Conservation (phyloP, 2,329 filamentous ascomycete species). For the Chaetomium olivaceum region DNA sequence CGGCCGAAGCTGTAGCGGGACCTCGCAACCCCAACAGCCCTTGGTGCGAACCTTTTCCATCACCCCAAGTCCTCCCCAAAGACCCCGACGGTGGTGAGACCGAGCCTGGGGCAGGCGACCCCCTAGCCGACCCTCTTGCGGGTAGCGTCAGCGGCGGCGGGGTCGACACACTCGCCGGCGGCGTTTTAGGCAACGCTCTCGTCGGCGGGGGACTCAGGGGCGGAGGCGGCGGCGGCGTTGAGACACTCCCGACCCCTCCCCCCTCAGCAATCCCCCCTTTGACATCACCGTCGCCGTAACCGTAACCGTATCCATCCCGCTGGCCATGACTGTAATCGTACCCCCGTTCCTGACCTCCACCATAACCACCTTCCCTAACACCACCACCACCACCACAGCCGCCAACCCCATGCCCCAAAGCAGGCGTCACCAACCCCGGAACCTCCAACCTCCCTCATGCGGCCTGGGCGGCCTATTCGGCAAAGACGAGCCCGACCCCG, state of each 20-base stretch:
- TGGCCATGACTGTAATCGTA: background rate
- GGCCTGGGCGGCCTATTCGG: slow-evolving; percentile 36
- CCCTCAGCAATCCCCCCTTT: background rate
- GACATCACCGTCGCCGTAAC: background rate
- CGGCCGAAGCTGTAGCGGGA: background rate
- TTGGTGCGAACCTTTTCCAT: background rate
- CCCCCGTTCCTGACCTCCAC: background rate
- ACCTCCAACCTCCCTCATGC: slow-evolving; percentile 42
- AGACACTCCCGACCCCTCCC: too few species aligned
- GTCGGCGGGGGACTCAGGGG: slow-evolving; percentile 47
- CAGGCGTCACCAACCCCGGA: slow-evolving; percentile 38
- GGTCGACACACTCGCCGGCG: slow-evolving; percentile 7
- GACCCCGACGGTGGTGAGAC: background rate
- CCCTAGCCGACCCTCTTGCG: background rate
- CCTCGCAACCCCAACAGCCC: background rate
- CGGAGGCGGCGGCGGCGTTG: slow-evolving; percentile 32
- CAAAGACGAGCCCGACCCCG: background rate
- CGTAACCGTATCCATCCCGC: background rate
- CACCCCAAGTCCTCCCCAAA: background rate
- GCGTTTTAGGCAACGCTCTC: slow-evolving; percentile 43
- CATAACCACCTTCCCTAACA: background rate
- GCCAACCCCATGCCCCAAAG: background rate
- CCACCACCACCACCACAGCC: background rate
- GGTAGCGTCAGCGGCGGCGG: slow-evolving; percentile 35
- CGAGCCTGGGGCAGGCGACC: background rate